Evolutionary conservation across 768 basidiomycete genomes (phyloP), one percentile per base, ranked within the genome.

Genomic region (Suillus discolor): DNA sequence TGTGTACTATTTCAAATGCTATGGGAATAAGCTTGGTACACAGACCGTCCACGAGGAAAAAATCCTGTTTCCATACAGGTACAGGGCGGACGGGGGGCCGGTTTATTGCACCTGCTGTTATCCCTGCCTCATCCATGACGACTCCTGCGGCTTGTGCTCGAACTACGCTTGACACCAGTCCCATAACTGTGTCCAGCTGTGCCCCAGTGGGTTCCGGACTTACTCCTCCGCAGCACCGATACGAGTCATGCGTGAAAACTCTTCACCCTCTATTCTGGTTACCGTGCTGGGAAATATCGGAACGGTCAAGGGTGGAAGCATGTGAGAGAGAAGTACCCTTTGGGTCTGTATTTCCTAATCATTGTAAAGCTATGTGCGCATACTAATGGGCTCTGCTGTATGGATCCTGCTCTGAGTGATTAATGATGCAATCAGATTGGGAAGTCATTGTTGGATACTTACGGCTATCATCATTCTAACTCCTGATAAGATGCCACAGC

Each of bases 361-460:
- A 62, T 53, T 44, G 28, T 23, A 53, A 31, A 15, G 54, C 47
- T 38, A 51, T 47, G 45, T 20, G 36, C 53, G 39, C 41, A 39
- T n/a, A 6, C 36, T 62, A 13, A 41, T 51, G 25, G 47, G 34
- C 34, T 63, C 18, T 54, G 60, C 38, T 62, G 38, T 53, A 54
- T 45, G 31, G 31, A 38, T 38, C n/a, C 38, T 59, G 9, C 36
- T 38, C 11, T 38, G 36, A 31, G 9, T 11, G 36, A 38, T 38
- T 38, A 38, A 38, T 38, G 36, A 60, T 65, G 20, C 25, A 66
- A 64, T 51, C 62, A 41, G 44, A 41, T 44, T 51, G 38, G 36
- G 31, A 45, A 57, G 67, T 62, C 67, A 64, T 72, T 63, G 64
- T 72, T 65, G 49, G 57, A 67, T 62, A 28, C 36, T 54, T 69